Percentiles rank a stretch among this genome's conserved stretches.
Conservation (phyloP, 75 land plant species). For the Chamaecyparis obtusa region DNA sequence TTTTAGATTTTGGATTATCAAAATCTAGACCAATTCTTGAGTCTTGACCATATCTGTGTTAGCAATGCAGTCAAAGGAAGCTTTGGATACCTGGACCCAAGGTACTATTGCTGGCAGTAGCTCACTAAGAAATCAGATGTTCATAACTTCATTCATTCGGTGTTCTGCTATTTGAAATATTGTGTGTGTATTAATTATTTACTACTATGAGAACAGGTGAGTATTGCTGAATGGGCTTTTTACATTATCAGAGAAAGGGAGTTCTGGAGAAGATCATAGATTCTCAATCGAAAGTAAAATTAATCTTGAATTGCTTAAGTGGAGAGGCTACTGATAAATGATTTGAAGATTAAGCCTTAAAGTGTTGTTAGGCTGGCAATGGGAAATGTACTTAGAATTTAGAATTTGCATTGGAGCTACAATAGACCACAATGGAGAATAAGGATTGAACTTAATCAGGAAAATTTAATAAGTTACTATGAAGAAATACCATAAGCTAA, state of each 20-base stretch:
- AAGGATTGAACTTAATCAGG: too few relatives aligned
- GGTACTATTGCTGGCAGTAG: constrained; percentile 47
- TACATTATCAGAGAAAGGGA: constrained; percentile 43
- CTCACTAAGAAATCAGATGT: constrained; percentile 56
- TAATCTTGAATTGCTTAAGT: constrained; percentile 25
- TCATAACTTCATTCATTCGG: constrained; percentile 55
- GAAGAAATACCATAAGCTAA: too few relatives aligned
- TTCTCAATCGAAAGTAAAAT: constrained; percentile 25
- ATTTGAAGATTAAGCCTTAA: constrained; percentile 17
- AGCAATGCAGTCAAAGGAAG: constrained; percentile 58
- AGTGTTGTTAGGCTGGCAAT: constrained; percentile 39
- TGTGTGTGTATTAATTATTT: constrained; percentile 43
- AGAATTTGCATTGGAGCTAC: constrained; percentile 40
- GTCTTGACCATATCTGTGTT: constrained; percentile 50
- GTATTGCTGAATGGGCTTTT: constrained; percentile 54
- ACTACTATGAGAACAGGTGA: constrained; percentile 41
- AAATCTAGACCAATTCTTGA: constrained; percentile 55
- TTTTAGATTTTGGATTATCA: constrained; percentile 72
- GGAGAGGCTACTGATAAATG: constrained; percentile 45
- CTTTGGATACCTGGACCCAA: constrained; percentile 49
- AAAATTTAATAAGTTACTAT: too few relatives aligned
- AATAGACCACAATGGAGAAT: constrained; percentile 29
- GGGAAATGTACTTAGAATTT: constrained; percentile 52
- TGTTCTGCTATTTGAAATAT: constrained; percentile 46
- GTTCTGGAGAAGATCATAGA: constrained; percentile 36